Evolutionary conservation across 257 asterid species (phyloP).

Genomic region (Verbena officinalis): DNA sequence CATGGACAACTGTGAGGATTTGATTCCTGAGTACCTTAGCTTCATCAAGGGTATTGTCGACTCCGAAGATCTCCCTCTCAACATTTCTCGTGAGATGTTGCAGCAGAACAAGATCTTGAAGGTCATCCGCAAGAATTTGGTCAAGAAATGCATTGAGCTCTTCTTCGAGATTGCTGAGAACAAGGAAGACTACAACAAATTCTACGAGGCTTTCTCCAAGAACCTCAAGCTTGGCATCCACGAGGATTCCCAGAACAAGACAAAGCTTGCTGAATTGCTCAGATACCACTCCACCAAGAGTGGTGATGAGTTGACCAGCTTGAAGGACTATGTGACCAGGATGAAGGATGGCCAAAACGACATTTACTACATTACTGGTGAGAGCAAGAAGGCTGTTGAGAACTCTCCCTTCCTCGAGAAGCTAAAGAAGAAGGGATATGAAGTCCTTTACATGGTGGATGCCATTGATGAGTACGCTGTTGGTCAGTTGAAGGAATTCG

Average conservation of each 20-base stretch:
- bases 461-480: constrained; percentile 65
- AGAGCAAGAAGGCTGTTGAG: constrained; percentile 72
- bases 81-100: constrained; percentile 56
- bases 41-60: constrained; percentile 65
- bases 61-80: constrained; percentile 62
- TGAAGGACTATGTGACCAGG: constrained; percentile 71
- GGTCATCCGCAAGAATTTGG: constrained; percentile 64
- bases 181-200: constrained; percentile 65
- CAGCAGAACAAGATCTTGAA: constrained; percentile 67
- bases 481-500: constrained; percentile 65
- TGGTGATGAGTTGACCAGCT: constrained; percentile 65
- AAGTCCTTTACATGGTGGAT: constrained; percentile 63
- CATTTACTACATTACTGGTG: constrained; percentile 63
- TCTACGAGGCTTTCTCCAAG: constrained; percentile 68
- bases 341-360: constrained; percentile 70
- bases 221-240: constrained; percentile 67
- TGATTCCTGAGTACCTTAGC: constrained; percentile 58
- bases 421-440: constrained; percentile 63
- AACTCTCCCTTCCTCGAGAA: constrained; percentile 69
- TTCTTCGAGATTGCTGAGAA: constrained; percentile 69
- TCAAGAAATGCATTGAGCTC: constrained; percentile 64
- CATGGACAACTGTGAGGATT: constrained; percentile 70
- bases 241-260: constrained; percentile 60
- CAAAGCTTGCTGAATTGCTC: constrained; percentile 56
- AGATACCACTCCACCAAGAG: constrained; percentile 66